Conservation (phyloP, 2,329 filamentous ascomycete genomes). For the Monosporascus sp. region DNA sequence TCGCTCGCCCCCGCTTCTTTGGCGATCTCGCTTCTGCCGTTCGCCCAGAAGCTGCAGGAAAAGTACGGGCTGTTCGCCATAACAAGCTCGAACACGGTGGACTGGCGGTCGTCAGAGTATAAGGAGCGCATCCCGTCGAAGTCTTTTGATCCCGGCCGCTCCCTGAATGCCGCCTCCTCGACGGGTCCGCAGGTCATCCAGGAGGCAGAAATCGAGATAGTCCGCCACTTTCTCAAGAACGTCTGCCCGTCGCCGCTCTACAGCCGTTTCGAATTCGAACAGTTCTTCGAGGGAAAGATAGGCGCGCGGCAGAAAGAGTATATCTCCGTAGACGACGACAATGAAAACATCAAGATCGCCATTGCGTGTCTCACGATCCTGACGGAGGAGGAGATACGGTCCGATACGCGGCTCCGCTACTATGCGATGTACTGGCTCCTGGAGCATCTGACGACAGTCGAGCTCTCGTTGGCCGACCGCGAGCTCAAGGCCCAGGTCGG, state of each 20-base stretch:
- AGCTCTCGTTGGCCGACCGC: conserved; percentile 21
- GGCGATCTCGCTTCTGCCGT: conserved; percentile 25
- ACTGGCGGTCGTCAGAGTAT: conserved; percentile 25
- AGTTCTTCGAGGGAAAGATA: conserved; percentile 27
- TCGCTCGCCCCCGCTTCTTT: conserved; percentile 4
- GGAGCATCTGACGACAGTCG: conserved; percentile 21
- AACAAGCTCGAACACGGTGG: conserved; percentile 20
- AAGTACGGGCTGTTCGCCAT: conserved; percentile 25
- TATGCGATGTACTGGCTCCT: conserved; percentile 24
- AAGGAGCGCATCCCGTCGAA: conserved; percentile 17
- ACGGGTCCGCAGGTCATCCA: conserved; percentile 17
- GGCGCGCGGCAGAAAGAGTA: conserved; percentile 23
- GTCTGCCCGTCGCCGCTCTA: conserved; percentile 29
- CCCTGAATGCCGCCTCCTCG: background rate
- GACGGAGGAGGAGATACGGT: conserved; percentile 17
- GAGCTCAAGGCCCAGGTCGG: conserved; percentile 24
- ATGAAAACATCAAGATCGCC: conserved; percentile 24
- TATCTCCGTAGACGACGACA: conserved; percentile 28
- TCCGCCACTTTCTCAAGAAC: conserved; percentile 26
- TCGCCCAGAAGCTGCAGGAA: conserved; percentile 22
- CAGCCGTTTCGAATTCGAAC: conserved; percentile 27
- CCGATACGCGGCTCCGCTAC: conserved; percentile 13
- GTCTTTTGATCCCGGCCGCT: conserved; percentile 7
- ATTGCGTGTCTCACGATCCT: conserved; percentile 22
- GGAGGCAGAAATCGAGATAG: conserved; percentile 26